These are phyloP conservation scores for Cicer chorassanicum DNA, from an alignment of 306 rosid species.

Conservation along the genomic window DNA sequence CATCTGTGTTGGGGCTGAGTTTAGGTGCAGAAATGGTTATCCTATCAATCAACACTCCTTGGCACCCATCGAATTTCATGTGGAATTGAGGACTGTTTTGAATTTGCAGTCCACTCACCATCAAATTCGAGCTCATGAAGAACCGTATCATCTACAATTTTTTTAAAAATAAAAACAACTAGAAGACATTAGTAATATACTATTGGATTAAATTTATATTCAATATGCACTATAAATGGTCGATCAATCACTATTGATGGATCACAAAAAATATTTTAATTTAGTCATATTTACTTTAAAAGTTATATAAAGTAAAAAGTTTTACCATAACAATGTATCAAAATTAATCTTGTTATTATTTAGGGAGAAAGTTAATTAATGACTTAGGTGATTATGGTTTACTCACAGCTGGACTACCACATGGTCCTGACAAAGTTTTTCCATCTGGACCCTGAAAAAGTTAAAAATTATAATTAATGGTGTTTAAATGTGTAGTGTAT, in stretches of 20 bases:
- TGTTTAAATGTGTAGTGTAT: no score
- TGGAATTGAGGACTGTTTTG: constrained; percentile 91
- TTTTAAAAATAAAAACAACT: background rate
- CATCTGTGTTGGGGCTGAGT: constrained; percentile 98
- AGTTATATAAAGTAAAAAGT: no score
- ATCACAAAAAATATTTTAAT: no score
- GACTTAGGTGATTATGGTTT: no score
- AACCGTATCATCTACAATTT: constrained; percentile 73
- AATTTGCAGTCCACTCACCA: constrained; percentile 67
- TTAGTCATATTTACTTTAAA: no score
- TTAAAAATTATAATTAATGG: no score
- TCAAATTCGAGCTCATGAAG: constrained; percentile 89
- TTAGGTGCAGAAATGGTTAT: constrained; percentile 83
- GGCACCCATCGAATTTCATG: constrained; percentile 88
- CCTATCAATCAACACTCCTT: constrained; percentile 74
- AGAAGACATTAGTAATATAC: background rate
- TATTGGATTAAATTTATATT: no score
- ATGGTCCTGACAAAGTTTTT: constrained; percentile 76
- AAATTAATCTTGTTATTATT: no score
- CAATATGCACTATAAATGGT: no score
- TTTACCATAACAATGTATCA: no score
- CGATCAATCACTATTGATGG: no score
- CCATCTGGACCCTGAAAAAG: constrained; percentile 81
- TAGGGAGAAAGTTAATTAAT: background rate
- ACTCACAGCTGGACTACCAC: constrained; percentile 94